These are phyloP conservation scores for Cryptosporidium xiaoi DNA, from an alignment of 169 alveolate genomes.

Conservation along the genomic window DNA sequence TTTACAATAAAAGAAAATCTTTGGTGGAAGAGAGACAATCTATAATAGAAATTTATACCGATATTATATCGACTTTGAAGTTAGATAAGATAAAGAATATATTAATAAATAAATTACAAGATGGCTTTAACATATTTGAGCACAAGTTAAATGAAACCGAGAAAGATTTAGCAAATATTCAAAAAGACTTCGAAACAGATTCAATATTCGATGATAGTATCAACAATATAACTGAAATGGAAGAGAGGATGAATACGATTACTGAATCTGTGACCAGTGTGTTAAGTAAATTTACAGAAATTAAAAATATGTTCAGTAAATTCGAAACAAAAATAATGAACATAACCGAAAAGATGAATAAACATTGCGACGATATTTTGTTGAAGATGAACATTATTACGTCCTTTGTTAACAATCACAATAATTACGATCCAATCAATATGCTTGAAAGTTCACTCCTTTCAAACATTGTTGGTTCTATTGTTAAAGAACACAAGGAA, in stretches of 20 bases:
- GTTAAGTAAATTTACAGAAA: background rate
- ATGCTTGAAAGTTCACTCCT: constrained; percentile 62
- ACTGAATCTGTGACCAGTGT: background rate
- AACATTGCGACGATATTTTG: constrained; percentile 20
- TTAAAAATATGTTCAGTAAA: background rate
- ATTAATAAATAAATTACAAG: background rate
- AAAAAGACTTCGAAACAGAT: too few relatives aligned
- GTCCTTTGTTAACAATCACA: constrained; percentile 30
- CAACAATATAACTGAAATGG: background rate
- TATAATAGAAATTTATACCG: constrained; percentile 12
- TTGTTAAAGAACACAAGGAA: constrained; percentile 14
- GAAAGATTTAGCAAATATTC: background rate
- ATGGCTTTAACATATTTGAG: background rate
- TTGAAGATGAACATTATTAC: background rate
- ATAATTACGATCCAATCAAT: background rate
- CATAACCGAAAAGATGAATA: background rate
- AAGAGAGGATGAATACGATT: background rate
- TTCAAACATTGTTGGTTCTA: constrained; percentile 10
- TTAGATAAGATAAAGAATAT: background rate
- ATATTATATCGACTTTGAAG: constrained; percentile 18
- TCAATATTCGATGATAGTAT: background rate
- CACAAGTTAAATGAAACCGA: background rate
- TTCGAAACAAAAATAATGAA: background rate
- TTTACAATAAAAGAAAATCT: background rate
- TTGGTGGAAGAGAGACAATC: constrained; percentile 5